Conservation (phyloP, 2,329 filamentous ascomycete species). For the Trichoderma arundinaceum region DNA sequence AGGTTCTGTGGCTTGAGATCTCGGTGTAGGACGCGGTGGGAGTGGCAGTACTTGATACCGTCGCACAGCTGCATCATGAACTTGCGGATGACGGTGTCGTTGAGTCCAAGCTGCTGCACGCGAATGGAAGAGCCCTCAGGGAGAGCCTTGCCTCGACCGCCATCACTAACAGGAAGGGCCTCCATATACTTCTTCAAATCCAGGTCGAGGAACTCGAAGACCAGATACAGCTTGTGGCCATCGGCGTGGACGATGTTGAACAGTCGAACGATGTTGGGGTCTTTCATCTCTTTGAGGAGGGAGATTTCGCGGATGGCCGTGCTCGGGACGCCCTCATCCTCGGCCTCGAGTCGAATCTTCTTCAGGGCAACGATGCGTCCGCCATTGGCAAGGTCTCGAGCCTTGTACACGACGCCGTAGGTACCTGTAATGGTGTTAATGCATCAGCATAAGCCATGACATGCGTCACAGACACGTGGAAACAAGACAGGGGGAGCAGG, state of each 20-base stretch:
- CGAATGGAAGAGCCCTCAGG: conserved; percentile 74
- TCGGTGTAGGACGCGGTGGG: conserved; percentile 83
- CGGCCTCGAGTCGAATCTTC: conserved; percentile 93
- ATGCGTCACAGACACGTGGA: neutral
- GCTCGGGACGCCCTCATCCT: conserved; percentile 91
- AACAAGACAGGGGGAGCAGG: conserved; percentile 5
- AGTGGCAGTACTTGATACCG: conserved; percentile 86
- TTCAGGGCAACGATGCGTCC: conserved; percentile 91
- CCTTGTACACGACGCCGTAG: conserved; percentile 95
- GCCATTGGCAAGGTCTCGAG: conserved; percentile 78
- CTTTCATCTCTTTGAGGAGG: conserved; percentile 90
- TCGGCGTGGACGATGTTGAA: conserved; percentile 94
- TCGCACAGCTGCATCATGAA: conserved; percentile 90
- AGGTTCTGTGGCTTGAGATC: conserved; percentile 92
- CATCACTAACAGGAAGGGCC: conserved; percentile 80
- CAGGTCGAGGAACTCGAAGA: conserved; percentile 88
- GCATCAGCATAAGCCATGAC: conserved; percentile 6
- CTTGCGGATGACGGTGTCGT: conserved; percentile 83
- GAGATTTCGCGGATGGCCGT: conserved; percentile 95
- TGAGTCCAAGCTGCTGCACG: conserved; percentile 72
- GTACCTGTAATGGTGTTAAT: conserved; percentile 64
- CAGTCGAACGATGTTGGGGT: conserved; percentile 86
- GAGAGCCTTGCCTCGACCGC: conserved; percentile 82
- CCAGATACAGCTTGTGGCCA: conserved; percentile 91
- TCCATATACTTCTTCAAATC: conserved; percentile 98